These are phyloP conservation scores for Sugiyamaella sp. DNA, from an alignment of 1,139 yeast genomes.

Conservation along the genomic window DNA sequence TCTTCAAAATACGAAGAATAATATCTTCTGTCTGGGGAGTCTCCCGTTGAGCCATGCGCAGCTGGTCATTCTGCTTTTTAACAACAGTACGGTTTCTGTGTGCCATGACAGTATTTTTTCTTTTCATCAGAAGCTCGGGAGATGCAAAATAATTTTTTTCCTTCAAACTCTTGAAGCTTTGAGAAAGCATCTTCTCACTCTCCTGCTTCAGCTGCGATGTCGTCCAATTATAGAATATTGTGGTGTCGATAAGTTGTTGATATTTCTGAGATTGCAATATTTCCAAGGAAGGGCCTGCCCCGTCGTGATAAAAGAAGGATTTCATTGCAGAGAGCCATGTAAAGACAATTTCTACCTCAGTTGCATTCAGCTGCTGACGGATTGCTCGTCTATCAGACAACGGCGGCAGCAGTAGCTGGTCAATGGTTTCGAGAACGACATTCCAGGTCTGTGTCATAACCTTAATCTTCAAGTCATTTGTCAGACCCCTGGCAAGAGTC, in stretches of 20 bases:
- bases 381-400: constrained; percentile 59
- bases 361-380: constrained; percentile 54
- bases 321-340: constrained; percentile 69
- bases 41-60: constrained; percentile 54
- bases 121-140: constrained; percentile 57
- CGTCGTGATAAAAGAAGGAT: constrained; percentile 79
- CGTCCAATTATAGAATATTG: constrained; percentile 67
- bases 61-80: constrained; percentile 55
- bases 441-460: constrained; percentile 83
- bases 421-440: constrained; percentile 64
- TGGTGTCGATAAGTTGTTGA: constrained; percentile 64
- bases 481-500: constrained; percentile 64
- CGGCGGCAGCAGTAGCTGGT: constrained; percentile 69
- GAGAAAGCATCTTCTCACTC: constrained; percentile 53
- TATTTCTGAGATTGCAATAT: constrained; percentile 65
- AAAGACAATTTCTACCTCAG: constrained; percentile 70
- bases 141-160: constrained; percentile 43
- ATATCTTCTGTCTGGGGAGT: constrained; percentile 70
- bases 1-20: constrained; percentile 58
- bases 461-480: constrained; percentile 59
- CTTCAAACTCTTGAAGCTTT: constrained; percentile 36
- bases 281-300: constrained; percentile 77
- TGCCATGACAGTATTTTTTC: constrained; percentile 70
- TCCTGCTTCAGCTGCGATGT: constrained; percentile 56
- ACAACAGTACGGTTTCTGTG: constrained; percentile 69